Base-by-base conservation (phyloP, 176 grass and related monocot genomes). In the Zoysia japonica region DNA sequence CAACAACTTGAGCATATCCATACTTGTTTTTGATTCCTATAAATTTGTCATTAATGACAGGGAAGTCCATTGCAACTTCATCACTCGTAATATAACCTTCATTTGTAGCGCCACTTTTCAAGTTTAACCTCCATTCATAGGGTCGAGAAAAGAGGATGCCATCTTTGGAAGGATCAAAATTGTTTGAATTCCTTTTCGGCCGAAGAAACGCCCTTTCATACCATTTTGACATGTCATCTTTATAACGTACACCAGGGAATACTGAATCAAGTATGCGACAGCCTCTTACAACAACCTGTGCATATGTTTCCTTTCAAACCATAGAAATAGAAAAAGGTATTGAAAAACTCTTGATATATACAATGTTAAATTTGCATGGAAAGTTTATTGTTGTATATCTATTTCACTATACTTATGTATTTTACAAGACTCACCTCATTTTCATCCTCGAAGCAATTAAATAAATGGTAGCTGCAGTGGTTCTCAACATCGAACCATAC, bases 361-460 rank as follows among this genome's bases (percentile, higher is more conserved):
- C 28, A 28, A 28, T 28, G 28, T 28, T 8, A 2, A 28, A 28
- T 28, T 28, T 60, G 9, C 12, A 68, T 59, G 9, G 42, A 28
- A 67, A 2, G 0, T 59, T 56, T 75, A 8, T 78, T 50, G 13
- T 78, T 51, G 7, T 62, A 4, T 38, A 17, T 28, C 28, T 28
- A 28, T 19, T 9, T 59, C 6, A 0, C 28, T 28, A 28, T 28
- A 28, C 28, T 28, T 28, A 28, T 28, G 28, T 28, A 28, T 28
- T 28, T 28, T 28, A 59, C 51, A 52, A 11, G 12, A 66, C 60
- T 76, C 67, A 89, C 82, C 87, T 89, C 82, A 68, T 89, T 48
- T 68, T 52, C 87, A 78, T 82, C 78, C 45, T 89, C 87, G 43
- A 85, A 89, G 50, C 67, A 78, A 38, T 89, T 89, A 71, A 85